These are phyloP conservation scores for Angomonas ambiguus DNA, from an alignment of 208 protist species.

Conservation along the genomic window DNA sequence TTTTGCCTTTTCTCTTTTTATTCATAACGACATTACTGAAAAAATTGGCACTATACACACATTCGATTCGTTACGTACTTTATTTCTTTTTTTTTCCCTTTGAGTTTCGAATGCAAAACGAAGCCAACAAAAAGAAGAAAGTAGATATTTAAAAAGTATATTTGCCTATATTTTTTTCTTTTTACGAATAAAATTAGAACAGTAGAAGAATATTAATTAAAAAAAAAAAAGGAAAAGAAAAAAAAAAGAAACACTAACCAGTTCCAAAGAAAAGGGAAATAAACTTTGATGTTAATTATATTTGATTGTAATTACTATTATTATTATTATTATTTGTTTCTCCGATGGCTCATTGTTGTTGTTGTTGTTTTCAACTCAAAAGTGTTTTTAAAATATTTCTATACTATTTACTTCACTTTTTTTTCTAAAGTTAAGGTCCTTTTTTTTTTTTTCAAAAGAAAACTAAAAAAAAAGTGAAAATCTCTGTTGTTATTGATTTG, in stretches of 20 bases:
- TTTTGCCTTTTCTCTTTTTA: neutral
- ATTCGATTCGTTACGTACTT: slow-evolving; percentile 3
- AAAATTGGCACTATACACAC: too few relatives aligned
- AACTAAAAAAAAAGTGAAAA: neutral
- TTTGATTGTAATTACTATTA: slow-evolving; percentile 9
- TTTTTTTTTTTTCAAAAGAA: too few relatives aligned
- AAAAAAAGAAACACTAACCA: slow-evolving; percentile 13
- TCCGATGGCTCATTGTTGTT: slow-evolving; percentile 12
- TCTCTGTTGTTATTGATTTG: slow-evolving; percentile 9
- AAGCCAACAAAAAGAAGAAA: too few relatives aligned
- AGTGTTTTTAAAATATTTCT: neutral
- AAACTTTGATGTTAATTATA: neutral
- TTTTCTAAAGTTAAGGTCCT: too few relatives aligned
- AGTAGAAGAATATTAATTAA: neutral
- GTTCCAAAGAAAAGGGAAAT: slow-evolving; percentile 3
- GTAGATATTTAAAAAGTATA: too few relatives aligned
- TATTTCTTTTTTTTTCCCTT: slow-evolving; percentile 10
- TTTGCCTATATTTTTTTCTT: slow-evolving; percentile 2
- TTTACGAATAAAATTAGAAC: neutral
- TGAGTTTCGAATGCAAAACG: too few relatives aligned
- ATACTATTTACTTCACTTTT: too few relatives aligned
- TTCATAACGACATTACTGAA: neutral
- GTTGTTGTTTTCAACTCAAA: slow-evolving; percentile 4
- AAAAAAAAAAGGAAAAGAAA: neutral
- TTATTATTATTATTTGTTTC: slow-evolving; percentile 5